A percentile compares a stretch with the other conserved stretches of the same genome.
Conservation (phyloP, 306 rosid species). For the Sphenostylis stenocarpa region DNA sequence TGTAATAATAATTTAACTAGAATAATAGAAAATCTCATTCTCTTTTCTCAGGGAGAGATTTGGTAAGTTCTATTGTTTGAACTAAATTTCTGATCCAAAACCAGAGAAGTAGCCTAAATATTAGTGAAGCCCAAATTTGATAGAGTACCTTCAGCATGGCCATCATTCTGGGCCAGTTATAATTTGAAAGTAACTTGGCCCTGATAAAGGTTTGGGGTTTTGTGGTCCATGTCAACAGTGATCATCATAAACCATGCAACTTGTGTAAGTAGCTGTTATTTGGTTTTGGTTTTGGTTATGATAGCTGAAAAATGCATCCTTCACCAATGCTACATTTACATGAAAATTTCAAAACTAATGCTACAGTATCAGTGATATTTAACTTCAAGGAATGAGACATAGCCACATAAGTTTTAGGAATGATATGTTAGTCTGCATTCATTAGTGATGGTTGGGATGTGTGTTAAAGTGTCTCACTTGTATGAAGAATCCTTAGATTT, state of each 20-base stretch:
- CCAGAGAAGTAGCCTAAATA: background rate
- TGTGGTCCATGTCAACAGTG: background rate
- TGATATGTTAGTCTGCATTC: slow-evolving; percentile 7
- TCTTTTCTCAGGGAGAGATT: too few relatives aligned
- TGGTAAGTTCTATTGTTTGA: too few relatives aligned
- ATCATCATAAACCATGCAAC: background rate
- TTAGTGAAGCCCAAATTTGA: background rate
- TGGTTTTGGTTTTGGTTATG: background rate
- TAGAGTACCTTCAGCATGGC: background rate
- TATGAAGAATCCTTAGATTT: too few relatives aligned
- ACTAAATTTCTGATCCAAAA: too few relatives aligned
- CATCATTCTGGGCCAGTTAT: background rate
- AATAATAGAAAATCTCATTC: too few relatives aligned
- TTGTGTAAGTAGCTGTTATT: too few relatives aligned
- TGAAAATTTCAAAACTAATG: too few relatives aligned
- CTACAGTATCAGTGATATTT: too few relatives aligned
- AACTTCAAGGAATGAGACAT: background rate
- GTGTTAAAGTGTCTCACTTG: background rate
- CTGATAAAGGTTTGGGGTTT: background rate
- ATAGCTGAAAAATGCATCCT: background rate
- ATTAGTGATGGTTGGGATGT: background rate
- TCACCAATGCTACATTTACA: background rate
- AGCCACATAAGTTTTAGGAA: background rate
- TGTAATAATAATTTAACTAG: too few relatives aligned
- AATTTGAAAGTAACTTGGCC: background rate